Conservation (phyloP, 1,139 yeast genomes). For the Candida sp. region DNA sequence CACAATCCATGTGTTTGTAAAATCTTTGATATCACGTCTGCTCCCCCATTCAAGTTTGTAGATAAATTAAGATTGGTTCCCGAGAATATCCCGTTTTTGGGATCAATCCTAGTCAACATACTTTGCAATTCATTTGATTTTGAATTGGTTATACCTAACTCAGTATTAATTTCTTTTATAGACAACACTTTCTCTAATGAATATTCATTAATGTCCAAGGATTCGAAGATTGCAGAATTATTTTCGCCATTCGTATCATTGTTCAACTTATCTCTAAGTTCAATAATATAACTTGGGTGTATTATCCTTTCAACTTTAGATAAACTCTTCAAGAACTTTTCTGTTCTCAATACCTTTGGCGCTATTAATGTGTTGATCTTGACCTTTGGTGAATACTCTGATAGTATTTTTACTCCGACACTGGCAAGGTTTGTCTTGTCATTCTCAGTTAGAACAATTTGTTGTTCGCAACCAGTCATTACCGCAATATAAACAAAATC, state of each 20-base stretch:
- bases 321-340: conserved; percentile 63
- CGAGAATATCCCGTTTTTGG: conserved; percentile 39
- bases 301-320: conserved; percentile 35
- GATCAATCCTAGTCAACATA: conserved; percentile 8
- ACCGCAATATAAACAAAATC: conserved; percentile 37
- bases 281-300: conserved; percentile 45
- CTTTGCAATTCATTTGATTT: conserved; percentile 4
- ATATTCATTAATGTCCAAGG: conserved; percentile 28
- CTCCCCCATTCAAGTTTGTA: conserved; percentile 65
- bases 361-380: conserved; percentile 57
- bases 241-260: neutral
- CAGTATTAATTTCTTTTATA: conserved; percentile 25
- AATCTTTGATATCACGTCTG: conserved; percentile 56
- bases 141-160: conserved; percentile 27
- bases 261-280: conserved; percentile 25
- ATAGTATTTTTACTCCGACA: conserved; percentile 41
- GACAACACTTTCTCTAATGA: conserved; percentile 32
- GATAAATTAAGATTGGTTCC: conserved; percentile 55
- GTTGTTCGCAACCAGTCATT: conserved; percentile 62
- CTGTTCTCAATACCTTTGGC: conserved; percentile 78
- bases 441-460: conserved; percentile 32
- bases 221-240: conserved; percentile 9
- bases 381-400: conserved; percentile 22
- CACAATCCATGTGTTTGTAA: conserved; percentile 62
- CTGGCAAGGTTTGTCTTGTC: conserved; percentile 23